A percentile compares a stretch with the other conserved stretches of the same genome.
Conservation (phyloP, 177 flowering plant genomes). For the Vitis hybrid region DNA sequence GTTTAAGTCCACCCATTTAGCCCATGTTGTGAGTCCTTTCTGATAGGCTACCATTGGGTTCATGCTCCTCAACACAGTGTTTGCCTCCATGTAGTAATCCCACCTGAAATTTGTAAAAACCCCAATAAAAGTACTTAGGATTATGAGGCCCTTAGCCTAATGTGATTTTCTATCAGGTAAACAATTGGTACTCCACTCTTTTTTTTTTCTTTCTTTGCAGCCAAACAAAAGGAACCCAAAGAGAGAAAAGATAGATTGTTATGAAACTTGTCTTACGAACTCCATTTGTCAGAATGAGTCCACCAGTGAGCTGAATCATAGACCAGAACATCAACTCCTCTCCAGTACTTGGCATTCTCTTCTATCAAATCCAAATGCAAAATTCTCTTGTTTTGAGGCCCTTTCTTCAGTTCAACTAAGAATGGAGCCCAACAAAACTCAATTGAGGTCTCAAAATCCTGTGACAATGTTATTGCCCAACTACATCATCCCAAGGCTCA, state of each 20-base stretch:
- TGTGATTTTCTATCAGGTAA: no score
- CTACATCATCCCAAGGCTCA: no score
- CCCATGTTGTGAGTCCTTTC: conserved; percentile 82
- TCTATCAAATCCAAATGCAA: conserved; percentile 67
- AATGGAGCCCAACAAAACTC: conserved; percentile 92
- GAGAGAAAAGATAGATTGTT: background rate
- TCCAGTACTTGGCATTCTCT: conserved; percentile 77
- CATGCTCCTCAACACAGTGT: conserved; percentile 35
- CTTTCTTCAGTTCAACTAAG: conserved; percentile 66
- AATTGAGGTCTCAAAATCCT: conserved; percentile 82
- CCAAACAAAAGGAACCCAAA: background rate
- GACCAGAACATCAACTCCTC: conserved; percentile 74
- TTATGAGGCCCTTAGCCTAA: background rate
- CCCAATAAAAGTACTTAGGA: background rate
- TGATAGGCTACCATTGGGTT: conserved; percentile 84
- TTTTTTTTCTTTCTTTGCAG: background rate
- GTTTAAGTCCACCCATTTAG: conserved; percentile 80
- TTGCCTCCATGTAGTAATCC: conserved; percentile 75
- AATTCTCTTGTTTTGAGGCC: conserved; percentile 46
- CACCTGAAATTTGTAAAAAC: conserved; percentile 38
- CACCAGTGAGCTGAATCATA: conserved; percentile 98
- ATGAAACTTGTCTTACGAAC: conserved; percentile 49
- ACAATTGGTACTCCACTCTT: no score
- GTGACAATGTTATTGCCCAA: conserved; percentile 6
- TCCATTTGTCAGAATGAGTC: conserved; percentile 66